Conservation (phyloP, 768 basidiomycete genomes). For the Mycena alexandri region DNA sequence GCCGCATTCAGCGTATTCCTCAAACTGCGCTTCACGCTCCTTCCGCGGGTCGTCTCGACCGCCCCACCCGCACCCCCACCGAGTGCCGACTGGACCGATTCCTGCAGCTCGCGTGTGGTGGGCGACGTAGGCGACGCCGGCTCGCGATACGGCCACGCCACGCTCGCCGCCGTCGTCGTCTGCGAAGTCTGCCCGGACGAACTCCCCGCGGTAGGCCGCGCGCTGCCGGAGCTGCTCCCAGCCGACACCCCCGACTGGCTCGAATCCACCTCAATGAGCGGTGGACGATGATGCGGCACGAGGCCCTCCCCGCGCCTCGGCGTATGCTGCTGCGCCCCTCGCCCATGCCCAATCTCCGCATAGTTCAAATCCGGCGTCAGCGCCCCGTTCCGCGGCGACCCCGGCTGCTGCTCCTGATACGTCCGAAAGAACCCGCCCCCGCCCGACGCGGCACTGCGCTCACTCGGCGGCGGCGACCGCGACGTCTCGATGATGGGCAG, state of each 20-base stretch:
- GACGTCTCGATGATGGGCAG: constrained; percentile 74
- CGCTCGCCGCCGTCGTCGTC: constrained; percentile 35
- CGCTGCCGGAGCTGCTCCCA: not conserved
- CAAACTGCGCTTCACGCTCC: constrained; percentile 74
- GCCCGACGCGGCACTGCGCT: constrained; percentile 68
- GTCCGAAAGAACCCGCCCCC: constrained; percentile 71
- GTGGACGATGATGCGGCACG: constrained; percentile 24
- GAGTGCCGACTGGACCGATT: constrained; percentile 49
- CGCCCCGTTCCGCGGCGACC: constrained; percentile 62
- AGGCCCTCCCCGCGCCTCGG: constrained; percentile 40
- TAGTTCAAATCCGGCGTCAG: constrained; percentile 81
- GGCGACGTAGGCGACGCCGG: constrained; percentile 49
- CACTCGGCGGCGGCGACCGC: constrained; percentile 71
- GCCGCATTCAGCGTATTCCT: constrained; percentile 78
- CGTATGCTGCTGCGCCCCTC: constrained; percentile 56
- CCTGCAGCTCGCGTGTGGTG: constrained; percentile 56
- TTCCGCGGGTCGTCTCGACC: constrained; percentile 55
- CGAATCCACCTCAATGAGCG: constrained; percentile 34
- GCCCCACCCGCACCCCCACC: constrained; percentile 45
- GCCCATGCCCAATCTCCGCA: constrained; percentile 83
- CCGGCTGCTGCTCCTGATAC: constrained; percentile 58
- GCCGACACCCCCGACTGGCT: constrained; percentile 15
- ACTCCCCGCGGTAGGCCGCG: not conserved
- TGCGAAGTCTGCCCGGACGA: constrained; percentile 7
- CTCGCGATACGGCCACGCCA: constrained; percentile 61